A percentile compares a stretch with the other conserved stretches of the same genome.
phyloP scores from a whole-genome alignment of 2,329 filamentous ascomycete species.

The Pseudogymnoascus sp. region DNA sequence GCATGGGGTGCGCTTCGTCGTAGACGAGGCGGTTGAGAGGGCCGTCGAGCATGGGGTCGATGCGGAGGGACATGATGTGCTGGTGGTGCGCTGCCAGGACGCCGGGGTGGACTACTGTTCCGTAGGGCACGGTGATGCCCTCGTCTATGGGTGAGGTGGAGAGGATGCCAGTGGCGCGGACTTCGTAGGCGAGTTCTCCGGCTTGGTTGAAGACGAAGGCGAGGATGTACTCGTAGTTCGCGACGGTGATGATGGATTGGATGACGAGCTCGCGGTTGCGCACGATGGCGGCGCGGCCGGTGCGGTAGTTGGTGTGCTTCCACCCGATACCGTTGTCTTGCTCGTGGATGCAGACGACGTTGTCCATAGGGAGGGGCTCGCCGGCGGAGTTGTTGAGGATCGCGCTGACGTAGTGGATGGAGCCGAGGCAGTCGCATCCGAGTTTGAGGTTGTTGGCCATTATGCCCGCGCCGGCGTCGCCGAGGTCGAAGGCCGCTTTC shows the following conservation, averaged over 20 bases:
- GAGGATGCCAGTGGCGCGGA: constrained; percentile 62
- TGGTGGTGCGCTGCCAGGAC: constrained; percentile 67
- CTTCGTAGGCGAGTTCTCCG: constrained; percentile 60
- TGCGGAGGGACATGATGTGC: constrained; percentile 65
- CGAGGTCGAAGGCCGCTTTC: constrained; percentile 65
- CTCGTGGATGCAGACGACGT: constrained; percentile 64
- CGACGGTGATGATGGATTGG: constrained; percentile 64
- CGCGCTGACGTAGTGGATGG: constrained; percentile 60
- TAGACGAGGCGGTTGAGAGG: constrained; percentile 50
- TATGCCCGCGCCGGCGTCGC: constrained; percentile 59
- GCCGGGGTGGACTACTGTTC: constrained; percentile 63
- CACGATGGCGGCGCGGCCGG: constrained; percentile 55
- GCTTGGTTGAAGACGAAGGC: constrained; percentile 68
- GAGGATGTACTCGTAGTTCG: constrained; percentile 69
- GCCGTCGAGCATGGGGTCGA: constrained; percentile 58
- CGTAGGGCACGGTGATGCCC: constrained; percentile 57
- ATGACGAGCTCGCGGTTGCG: constrained; percentile 60
- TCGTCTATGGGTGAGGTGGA: constrained; percentile 63
- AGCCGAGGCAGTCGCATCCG: constrained; percentile 64
- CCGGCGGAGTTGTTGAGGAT: constrained; percentile 55
- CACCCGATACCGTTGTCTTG: constrained; percentile 61
- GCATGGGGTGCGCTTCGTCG: constrained; percentile 55
- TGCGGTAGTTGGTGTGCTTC: constrained; percentile 67
- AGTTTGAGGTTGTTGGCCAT: constrained; percentile 65
- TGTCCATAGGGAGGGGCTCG: constrained; percentile 52